Evolutionary conservation across 176 grass and related monocot species (phyloP).

Genomic region (Rhynchospora breviuscula): DNA sequence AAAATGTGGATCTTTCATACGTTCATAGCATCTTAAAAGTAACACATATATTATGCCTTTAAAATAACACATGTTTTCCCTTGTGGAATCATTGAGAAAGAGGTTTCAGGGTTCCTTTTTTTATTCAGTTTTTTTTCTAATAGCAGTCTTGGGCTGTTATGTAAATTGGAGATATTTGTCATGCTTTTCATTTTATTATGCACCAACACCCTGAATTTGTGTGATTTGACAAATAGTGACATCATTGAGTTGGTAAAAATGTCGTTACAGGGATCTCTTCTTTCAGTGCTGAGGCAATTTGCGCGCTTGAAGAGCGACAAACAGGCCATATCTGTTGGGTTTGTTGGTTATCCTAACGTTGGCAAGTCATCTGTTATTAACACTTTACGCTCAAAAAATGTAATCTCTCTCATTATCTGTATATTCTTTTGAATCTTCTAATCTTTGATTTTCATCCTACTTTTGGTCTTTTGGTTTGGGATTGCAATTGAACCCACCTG

Average conservation of each 20-base stretch:
- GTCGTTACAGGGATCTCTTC: constrained; percentile 67
- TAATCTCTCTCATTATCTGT: constrained; percentile 29
- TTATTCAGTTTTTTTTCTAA: background rate
- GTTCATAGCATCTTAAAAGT: background rate
- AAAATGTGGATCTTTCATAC: background rate
- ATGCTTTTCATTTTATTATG: background rate
- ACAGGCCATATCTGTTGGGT: constrained; percentile 95
- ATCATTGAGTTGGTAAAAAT: background rate
- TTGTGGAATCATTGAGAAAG: background rate
- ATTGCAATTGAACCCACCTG: background rate
- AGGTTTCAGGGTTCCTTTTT: background rate
- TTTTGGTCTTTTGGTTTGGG: background rate
- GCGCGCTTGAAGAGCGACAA: constrained; percentile 91
- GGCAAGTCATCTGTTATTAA: constrained; percentile 99
- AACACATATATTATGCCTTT: background rate
- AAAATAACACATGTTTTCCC: background rate
- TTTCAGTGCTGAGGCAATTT: constrained; percentile 87
- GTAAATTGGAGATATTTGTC: background rate
- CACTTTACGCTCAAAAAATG: constrained; percentile 91
- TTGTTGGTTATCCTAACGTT: constrained; percentile 98
- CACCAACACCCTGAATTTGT: background rate
- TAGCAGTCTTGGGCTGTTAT: background rate
- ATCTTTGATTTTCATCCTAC: background rate
- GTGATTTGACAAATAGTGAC: background rate
- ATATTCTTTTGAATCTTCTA: background rate